These are phyloP conservation scores for Cladosporium halotolerans DNA, from an alignment of 2,329 filamentous ascomycete species.

Conservation along the genomic window DNA sequence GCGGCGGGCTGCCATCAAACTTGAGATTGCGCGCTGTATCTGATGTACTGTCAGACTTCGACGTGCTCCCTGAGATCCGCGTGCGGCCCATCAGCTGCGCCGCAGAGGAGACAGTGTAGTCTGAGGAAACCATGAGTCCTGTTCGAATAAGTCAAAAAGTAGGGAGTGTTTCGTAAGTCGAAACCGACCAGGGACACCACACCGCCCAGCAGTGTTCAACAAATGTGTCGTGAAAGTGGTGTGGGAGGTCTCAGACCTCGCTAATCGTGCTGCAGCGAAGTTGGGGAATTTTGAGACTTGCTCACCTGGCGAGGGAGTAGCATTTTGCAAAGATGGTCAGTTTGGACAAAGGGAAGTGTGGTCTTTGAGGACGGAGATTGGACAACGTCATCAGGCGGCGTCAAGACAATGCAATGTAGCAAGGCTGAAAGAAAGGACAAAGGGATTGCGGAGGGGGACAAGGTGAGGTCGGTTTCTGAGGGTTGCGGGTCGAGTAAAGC, in stretches of 20 bases:
- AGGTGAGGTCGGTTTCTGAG: background rate
- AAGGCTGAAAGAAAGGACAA: background rate
- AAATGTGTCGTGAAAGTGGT: conserved; percentile 1
- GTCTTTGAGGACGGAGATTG: background rate
- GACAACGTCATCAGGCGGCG: background rate
- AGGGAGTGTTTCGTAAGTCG: background rate
- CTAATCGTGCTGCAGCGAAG: background rate
- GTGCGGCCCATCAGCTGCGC: conserved; percentile 3
- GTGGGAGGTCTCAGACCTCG: conserved; percentile 7
- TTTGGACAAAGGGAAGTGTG: conserved; percentile 1
- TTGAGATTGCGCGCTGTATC: background rate
- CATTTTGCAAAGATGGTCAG: background rate
- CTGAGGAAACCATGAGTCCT: conserved; percentile 2
- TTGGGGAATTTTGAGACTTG: background rate
- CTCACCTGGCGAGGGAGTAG: background rate
- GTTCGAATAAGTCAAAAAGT: background rate
- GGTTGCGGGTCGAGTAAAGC: no score
- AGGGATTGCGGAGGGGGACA: background rate
- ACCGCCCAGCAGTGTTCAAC: conserved; percentile 8
- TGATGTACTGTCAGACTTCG: background rate
- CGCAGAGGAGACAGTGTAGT: conserved; percentile 8
- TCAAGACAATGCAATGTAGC: background rate
- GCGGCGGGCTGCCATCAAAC: background rate
- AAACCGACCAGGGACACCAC: background rate
- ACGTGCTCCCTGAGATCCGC: conserved; percentile 3